Evolutionary conservation across 192 early-diverging fungal genomes (phyloP).

Genomic region (Coemansia aciculifera): DNA sequence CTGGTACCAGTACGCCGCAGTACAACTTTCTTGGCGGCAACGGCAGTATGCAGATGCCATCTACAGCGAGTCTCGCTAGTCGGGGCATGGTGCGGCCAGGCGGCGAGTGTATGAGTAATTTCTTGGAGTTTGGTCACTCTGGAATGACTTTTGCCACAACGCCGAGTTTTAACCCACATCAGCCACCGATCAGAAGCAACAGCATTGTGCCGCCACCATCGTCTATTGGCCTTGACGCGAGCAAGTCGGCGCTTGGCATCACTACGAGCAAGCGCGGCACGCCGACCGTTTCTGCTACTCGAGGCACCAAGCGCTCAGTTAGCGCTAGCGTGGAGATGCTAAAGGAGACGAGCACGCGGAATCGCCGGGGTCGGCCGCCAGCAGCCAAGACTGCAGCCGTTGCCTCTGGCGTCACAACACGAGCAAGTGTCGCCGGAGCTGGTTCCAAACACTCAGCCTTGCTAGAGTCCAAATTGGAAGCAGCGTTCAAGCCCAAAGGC

Average conservation of each 20-base stretch:
- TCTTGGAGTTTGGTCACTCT: not conserved
- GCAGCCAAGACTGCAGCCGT: not conserved
- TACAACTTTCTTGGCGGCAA: not conserved
- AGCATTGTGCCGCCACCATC: not conserved
- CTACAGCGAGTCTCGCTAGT: not conserved
- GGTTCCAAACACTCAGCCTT: not conserved
- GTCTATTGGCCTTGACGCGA: not conserved
- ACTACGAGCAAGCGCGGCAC: not conserved
- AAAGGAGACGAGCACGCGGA: not conserved
- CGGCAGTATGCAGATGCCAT: not conserved
- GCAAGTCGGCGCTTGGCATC: not conserved
- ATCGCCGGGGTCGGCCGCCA: not conserved
- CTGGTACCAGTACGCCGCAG: not conserved
- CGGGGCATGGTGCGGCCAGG: not conserved
- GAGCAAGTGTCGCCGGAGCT: not conserved
- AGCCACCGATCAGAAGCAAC: constrained; percentile 4
- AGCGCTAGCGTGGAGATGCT: not conserved
- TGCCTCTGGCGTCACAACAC: not conserved
- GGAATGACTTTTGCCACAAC: not conserved
- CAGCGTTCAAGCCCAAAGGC: not conserved
- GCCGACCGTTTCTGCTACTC: not conserved
- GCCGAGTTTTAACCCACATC: not conserved
- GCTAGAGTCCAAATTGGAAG: not conserved
- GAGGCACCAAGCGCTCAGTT: not conserved
- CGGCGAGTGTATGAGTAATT: not conserved